Evolutionary conservation across 2,329 filamentous ascomycete species (phyloP).

Genomic region (Cordyceps fumosorosea): DNA sequence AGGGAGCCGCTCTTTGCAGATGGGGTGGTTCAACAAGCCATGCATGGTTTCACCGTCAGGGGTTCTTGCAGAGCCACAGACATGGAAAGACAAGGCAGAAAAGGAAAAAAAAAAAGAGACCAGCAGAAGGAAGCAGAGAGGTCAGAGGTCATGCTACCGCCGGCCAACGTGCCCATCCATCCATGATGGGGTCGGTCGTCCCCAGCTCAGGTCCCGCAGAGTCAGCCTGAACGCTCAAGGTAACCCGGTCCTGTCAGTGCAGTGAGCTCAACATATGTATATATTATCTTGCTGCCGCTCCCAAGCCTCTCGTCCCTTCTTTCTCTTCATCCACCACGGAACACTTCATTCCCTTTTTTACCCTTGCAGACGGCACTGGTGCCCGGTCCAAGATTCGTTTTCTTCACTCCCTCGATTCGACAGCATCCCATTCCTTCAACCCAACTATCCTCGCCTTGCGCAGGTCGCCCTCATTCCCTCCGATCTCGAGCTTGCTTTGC

Average conservation of each 20-base stretch:
- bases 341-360: conserved; percentile 1
- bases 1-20: background rate
- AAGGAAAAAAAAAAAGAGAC: background rate
- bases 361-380: conserved; percentile 10
- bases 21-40: conserved; percentile 9
- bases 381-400: background rate
- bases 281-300: background rate
- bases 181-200: background rate
- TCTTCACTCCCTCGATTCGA: conserved; percentile 7
- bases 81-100: background rate
- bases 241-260: background rate
- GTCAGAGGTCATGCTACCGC: no score
- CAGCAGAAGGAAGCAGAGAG: background rate
- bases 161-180: background rate
- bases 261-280: background rate
- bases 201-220: background rate
- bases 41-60: conserved; percentile 8
- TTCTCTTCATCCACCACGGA: conserved; percentile 7
- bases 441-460: conserved; percentile 4
- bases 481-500: background rate
- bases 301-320: background rate
- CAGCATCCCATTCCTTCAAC: background rate
- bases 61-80: background rate
- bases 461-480: conserved; percentile 9
- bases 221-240: background rate